Evolutionary conservation across 2,329 filamentous ascomycete genomes (phyloP).

Genomic region (Ophiostoma perfectum): DNA sequence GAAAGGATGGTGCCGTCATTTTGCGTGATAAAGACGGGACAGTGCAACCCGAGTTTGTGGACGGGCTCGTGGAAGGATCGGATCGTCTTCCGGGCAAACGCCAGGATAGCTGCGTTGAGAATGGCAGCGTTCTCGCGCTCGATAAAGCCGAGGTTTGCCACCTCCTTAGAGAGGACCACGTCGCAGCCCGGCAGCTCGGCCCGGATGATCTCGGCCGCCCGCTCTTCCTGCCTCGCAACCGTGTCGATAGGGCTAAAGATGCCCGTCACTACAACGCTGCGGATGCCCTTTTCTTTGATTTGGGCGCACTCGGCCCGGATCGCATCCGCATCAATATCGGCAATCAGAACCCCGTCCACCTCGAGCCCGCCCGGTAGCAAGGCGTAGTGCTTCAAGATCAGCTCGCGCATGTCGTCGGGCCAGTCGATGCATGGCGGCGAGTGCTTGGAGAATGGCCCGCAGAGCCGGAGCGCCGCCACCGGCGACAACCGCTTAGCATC

Average conservation of each 20-base stretch:
- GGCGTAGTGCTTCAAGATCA: slow-evolving; percentile 44
- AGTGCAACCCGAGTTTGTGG: not conserved
- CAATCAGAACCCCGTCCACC: slow-evolving; percentile 46
- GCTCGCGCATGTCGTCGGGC: slow-evolving; percentile 43
- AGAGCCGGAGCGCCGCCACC: no score
- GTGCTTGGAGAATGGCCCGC: slow-evolving; percentile 33
- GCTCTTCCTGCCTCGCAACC: slow-evolving; percentile 44
- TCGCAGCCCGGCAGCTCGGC: slow-evolving; percentile 37
- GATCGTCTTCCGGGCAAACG: slow-evolving; percentile 54
- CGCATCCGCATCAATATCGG: slow-evolving; percentile 40
- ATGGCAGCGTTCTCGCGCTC: slow-evolving; percentile 62
- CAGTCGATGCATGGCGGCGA: slow-evolving; percentile 50
- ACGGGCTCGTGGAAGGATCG: slow-evolving; percentile 44
- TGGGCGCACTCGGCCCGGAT: slow-evolving; percentile 38
- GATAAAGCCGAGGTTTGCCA: slow-evolving; percentile 50
- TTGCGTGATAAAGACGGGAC: not conserved
- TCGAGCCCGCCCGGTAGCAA: slow-evolving; percentile 48
- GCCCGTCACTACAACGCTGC: slow-evolving; percentile 44
- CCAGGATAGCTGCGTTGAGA: slow-evolving; percentile 56
- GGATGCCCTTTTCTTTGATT: slow-evolving; percentile 41
- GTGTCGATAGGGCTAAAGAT: slow-evolving; percentile 52
- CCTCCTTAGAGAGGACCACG: slow-evolving; percentile 47
- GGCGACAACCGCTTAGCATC: no score
- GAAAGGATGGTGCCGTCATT: slow-evolving; percentile 29
- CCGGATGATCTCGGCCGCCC: slow-evolving; percentile 40